A percentile compares a stretch with the other conserved stretches of the same genome.
Conservation (phyloP, 225 moss, liverwort and hornwort genomes). For the Takakia lepidozioides region DNA sequence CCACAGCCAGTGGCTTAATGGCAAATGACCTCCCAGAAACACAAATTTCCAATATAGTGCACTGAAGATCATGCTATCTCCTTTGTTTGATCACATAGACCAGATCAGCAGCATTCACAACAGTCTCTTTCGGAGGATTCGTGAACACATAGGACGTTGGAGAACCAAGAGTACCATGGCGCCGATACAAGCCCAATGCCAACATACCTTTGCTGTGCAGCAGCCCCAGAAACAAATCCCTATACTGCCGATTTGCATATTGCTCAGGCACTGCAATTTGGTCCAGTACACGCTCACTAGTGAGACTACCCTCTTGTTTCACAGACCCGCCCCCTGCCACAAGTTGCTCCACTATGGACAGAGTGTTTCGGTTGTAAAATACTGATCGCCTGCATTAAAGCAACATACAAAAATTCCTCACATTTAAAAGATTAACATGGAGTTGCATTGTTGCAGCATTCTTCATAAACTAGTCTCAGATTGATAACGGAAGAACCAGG, state of each 20-base stretch:
- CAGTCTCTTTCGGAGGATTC: constrained; percentile 45
- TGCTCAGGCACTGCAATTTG: constrained; percentile 45
- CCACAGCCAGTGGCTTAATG: too few relatives aligned
- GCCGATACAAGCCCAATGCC: constrained; percentile 69
- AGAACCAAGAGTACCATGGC: constrained; percentile 46
- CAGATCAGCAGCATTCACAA: constrained; percentile 54
- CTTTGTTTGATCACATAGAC: too few relatives aligned
- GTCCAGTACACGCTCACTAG: constrained; percentile 30
- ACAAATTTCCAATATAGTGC: too few relatives aligned
- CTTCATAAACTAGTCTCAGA: too few relatives aligned
- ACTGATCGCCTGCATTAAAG: constrained; percentile 50
- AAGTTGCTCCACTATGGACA: constrained; percentile 66
- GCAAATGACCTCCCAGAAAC: too few relatives aligned
- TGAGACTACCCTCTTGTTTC: constrained; percentile 14
- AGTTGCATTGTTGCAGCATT: too few relatives aligned
- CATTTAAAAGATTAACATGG: too few relatives aligned
- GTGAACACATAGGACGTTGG: constrained; percentile 83
- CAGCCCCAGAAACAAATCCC: constrained; percentile 52
- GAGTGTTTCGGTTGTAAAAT: constrained; percentile 78
- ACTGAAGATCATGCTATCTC: too few relatives aligned
- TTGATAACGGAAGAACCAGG: too few relatives aligned
- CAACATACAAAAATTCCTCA: too few relatives aligned
- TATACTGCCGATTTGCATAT: constrained; percentile 40
- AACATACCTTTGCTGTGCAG: constrained; percentile 48
- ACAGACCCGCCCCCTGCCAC: constrained; percentile 54